phyloP scores from a whole-genome alignment of 176 grass and related monocot species.

The Aegilops tauschii region DNA sequence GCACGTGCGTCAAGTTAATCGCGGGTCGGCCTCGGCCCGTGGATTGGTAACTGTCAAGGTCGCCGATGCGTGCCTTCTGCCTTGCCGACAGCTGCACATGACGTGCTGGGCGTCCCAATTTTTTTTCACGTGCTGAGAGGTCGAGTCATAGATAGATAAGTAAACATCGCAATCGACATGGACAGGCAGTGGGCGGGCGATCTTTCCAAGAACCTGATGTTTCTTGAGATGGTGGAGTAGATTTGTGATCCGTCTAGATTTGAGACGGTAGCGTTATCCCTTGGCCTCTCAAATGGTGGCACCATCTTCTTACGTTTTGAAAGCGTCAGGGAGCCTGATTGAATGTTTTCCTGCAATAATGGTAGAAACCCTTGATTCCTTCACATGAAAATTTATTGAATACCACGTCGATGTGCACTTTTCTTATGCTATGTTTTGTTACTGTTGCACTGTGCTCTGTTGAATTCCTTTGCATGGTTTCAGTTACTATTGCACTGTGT shows the following conservation, averaged over 20 bases:
- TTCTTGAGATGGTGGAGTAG: background rate
- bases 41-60: too few species aligned
- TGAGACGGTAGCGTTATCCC: background rate
- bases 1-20: slow-evolving; percentile 2
- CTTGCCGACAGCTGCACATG: background rate
- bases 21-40: background rate
- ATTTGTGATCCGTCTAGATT: background rate
- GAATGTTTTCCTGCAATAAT: background rate
- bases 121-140: background rate
- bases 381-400: background rate
- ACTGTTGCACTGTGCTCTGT: too few species aligned
- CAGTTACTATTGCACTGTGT: too few species aligned
- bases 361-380: background rate
- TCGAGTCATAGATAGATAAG: background rate
- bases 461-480: too few species aligned
- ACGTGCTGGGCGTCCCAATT: background rate
- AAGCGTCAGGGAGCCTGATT: background rate
- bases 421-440: background rate
- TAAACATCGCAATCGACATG: background rate
- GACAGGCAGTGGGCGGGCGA: background rate
- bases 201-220: background rate
- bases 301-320: background rate
- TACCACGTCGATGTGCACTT: background rate
- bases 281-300: background rate
- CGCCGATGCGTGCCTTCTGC: background rate